Base-by-base conservation (phyloP, 441 rosid species). In the Euphorbia celastroides region DNA sequence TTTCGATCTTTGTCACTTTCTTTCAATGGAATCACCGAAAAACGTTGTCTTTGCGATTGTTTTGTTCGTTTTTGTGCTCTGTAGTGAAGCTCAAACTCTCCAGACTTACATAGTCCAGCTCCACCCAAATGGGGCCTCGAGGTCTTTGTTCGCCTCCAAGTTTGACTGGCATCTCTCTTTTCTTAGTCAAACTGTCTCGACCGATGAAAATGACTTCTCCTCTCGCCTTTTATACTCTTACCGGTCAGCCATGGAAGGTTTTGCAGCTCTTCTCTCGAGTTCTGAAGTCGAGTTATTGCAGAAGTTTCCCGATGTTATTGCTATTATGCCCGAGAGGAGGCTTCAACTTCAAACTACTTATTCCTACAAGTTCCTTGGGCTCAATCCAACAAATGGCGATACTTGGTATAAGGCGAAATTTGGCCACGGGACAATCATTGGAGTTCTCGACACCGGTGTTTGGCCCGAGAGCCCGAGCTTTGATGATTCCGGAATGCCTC, bases 391-490 rank as follows among this genome's bases (percentile, higher is more conserved):
- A 31, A 85, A 66, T 1, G 88, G 87, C 0, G 85, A 86, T 58
- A 80, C 90, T 19, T 87, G 93, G 97, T 83, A 85, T 5, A 79
- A 84, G 38, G 83, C 96, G 16, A 73, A 85, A 41, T 90, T 86
- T 68, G 97, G 97, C 25, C 87, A 83, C 17, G 96, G 91, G 60
- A 83, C 82, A 3, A 81, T 90, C 26, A 72, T 87, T 38, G 89
- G 96, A 0, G 84, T 88, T 10, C 80, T 92, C 28, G 93, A 88
- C 48, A 90, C 96, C 5, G 93, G 96, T 23, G 72, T 88, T 30
- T 85, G 88, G 92, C 97, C 97, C 0, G 90, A 88, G 71, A 70
- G 90, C 8, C 81, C 89, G 31, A 92, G 98, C 71, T 92, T 92
- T 63, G 69, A 75, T 2, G 93, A 92, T 78, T 74, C 69, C 26